A percentile compares a stretch with the other conserved stretches of the same genome.
Evolutionary conservation across 139 green algal genomes (phyloP).

Genomic region (Pseudopediastrum boryanum): DNA sequence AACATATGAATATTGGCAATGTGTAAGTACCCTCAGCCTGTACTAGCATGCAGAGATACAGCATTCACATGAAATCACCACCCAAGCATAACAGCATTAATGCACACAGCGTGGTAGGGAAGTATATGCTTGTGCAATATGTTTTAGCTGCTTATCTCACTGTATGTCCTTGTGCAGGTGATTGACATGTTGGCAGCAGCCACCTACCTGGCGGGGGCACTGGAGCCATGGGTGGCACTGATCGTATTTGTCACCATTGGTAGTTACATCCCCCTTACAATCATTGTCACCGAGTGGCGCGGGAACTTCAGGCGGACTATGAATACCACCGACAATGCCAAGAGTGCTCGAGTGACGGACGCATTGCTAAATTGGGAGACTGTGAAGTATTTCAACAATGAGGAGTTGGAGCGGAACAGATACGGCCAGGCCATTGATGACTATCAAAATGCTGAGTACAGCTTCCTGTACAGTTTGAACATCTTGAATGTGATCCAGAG

Average conservation of each 20-base stretch:
- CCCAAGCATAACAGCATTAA: no score
- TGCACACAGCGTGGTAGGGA: no score
- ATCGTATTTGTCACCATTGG: conserved; percentile 84
- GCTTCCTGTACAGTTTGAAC: conserved; percentile 68
- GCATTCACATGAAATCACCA: no score
- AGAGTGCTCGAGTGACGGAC: conserved; percentile 76
- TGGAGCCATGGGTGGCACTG: conserved; percentile 79
- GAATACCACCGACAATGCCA: conserved; percentile 66
- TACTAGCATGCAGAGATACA: no score
- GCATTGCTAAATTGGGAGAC: conserved; percentile 85
- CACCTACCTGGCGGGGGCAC: conserved; percentile 70
- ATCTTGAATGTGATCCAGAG: conserved; percentile 86
- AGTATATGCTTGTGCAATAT: no score
- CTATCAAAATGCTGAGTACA: conserved; percentile 67
- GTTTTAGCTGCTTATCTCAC: no score
- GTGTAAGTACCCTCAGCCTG: no score
- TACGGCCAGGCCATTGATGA: conserved; percentile 70
- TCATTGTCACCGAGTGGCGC: conserved; percentile 84
- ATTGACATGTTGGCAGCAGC: conserved; percentile 82
- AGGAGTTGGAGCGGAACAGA: conserved; percentile 65
- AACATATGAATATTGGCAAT: no score
- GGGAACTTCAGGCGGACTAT: conserved; percentile 49
- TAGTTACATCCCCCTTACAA: conserved; percentile 90
- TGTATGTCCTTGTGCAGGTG: no score
- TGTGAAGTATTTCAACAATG: conserved; percentile 85